These are phyloP conservation scores for Kondoa malvinella DNA, from an alignment of 768 basidiomycete species.

Conservation along the genomic window DNA sequence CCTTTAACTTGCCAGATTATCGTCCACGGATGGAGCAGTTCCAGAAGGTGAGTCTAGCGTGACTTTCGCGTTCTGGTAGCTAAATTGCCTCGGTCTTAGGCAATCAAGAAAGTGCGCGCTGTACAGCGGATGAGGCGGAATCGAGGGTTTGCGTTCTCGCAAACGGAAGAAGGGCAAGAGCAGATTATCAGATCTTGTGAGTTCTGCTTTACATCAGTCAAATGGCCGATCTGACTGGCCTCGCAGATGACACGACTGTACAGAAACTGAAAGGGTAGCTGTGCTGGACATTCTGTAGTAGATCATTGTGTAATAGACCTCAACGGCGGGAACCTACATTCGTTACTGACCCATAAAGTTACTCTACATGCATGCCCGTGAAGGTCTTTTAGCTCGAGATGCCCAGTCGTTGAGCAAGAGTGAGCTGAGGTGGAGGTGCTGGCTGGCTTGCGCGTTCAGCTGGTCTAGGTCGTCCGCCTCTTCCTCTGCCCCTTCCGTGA, in stretches of 20 bases:
- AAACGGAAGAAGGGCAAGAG: slow-evolving; percentile 29
- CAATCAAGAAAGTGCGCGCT: slow-evolving; percentile 98
- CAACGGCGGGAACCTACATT: too few species aligned
- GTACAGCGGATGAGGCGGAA: slow-evolving; percentile 92
- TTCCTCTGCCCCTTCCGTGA: not conserved
- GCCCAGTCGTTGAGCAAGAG: too few species aligned
- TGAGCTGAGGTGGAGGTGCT: too few species aligned
- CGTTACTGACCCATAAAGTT: too few species aligned
- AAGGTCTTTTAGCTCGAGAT: too few species aligned
- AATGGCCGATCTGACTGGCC: too few species aligned
- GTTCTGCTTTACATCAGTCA: too few species aligned
- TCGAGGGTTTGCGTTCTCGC: slow-evolving; percentile 78
- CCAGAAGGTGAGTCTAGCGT: slow-evolving; percentile 20
- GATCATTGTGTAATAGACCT: not conserved
- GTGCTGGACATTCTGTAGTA: not conserved
- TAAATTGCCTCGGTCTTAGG: slow-evolving; percentile 37
- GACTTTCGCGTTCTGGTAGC: not conserved
- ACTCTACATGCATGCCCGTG: too few species aligned
- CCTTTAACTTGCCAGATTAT: slow-evolving; percentile 45
- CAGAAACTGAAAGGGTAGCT: slow-evolving; percentile 17
- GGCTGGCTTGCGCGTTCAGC: too few species aligned
- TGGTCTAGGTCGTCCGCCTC: too few species aligned
- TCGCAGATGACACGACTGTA: slow-evolving; percentile 36
- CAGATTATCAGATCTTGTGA: slow-evolving; percentile 34
- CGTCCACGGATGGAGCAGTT: slow-evolving; percentile 93